phyloP scores from a whole-genome alignment of 192 early-diverging fungal genomes.

The Coemansia sp. region DNA sequence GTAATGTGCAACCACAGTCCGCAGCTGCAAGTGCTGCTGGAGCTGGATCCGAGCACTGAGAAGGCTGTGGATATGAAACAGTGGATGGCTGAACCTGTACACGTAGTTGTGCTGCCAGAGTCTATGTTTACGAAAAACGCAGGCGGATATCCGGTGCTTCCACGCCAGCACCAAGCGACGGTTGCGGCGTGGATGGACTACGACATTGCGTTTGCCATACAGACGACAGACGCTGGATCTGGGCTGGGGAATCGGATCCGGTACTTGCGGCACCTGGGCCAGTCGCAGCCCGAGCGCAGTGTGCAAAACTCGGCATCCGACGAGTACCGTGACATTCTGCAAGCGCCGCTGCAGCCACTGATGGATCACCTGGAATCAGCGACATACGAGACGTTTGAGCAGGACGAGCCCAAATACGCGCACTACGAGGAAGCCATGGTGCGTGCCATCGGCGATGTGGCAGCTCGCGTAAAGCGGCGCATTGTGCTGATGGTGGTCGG shows the following conservation, averaged over 20 bases:
- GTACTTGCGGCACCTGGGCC: conserved; percentile 75
- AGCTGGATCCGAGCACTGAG: conserved; percentile 56
- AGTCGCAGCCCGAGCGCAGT: conserved; percentile 57
- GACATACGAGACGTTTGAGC: conserved; percentile 96
- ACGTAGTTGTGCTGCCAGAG: conserved; percentile 68
- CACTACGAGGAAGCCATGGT: conserved; percentile 78
- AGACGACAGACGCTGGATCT: background rate
- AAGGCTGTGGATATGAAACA: conserved; percentile 18
- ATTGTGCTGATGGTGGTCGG: conserved; percentile 87
- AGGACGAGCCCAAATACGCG: conserved; percentile 90
- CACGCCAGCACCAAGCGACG: conserved; percentile 67
- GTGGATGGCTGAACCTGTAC: conserved; percentile 91
- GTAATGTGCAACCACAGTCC: conserved; percentile 65
- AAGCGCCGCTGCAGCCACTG: conserved; percentile 83
- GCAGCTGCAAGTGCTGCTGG: conserved; percentile 56
- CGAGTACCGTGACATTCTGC: conserved; percentile 89
- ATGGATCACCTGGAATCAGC: conserved; percentile 92
- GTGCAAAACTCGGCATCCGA: conserved; percentile 46
- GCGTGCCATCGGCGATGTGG: conserved; percentile 57
- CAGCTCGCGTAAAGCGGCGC: background rate
- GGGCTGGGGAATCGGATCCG: conserved; percentile 26
- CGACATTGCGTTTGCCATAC: conserved; percentile 30
- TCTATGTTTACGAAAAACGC: conserved; percentile 72
- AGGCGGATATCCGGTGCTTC: conserved; percentile 86
- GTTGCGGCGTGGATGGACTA: conserved; percentile 36